Evolutionary conservation across 768 basidiomycete species (phyloP), one percentile per base, ranked within the genome.

Genomic region (Filobasidium floriforme): DNA sequence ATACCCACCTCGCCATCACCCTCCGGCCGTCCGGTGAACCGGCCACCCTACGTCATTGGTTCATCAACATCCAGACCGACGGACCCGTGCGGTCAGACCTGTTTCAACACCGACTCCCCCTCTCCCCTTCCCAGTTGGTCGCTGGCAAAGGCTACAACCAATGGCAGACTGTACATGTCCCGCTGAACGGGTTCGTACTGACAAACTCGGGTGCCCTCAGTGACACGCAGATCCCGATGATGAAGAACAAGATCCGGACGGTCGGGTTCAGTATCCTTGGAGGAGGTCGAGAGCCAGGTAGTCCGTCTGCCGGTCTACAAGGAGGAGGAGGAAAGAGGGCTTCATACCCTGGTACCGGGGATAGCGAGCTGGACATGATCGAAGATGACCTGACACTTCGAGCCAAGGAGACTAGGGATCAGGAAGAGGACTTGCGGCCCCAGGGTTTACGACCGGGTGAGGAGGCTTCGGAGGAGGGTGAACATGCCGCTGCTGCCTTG

Each of bases 1-100:
- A 93, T 75, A 82, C 85, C 19, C 97, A 88, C 78, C 82, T 98
- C 29, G 86, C 87, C 1, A 80, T 98, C 60, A 87, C 89, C 4
- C 80, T 96, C 15, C 63, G 67, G 26, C 63, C 67, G 1, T 68
- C 67, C 10, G 67, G 67, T 19, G 67, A 68, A 41, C 67, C 63
- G 1, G 63, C 64, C 19, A 68, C 67, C 1, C 46, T 64, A 46
- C 41, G 57, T 14, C 63, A 65, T n/a, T 97, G 92, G 82, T 93
- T 88, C 71, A 88, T 91, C 59, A 97, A 98, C 79, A 80, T 97
- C 55, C 92, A 96, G 77, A 94, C 92, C 1, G 88, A 91, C 61
- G 88, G 89, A 0, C 79, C 79, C 11, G 70, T 75, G 32, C 41
- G 75, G 60, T 88, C 86, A 43, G 91, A 94, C 75, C 81, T 98